Base-by-base conservation (phyloP, 352 stramenopile genomes). In the Pythium aquatile region DNA sequence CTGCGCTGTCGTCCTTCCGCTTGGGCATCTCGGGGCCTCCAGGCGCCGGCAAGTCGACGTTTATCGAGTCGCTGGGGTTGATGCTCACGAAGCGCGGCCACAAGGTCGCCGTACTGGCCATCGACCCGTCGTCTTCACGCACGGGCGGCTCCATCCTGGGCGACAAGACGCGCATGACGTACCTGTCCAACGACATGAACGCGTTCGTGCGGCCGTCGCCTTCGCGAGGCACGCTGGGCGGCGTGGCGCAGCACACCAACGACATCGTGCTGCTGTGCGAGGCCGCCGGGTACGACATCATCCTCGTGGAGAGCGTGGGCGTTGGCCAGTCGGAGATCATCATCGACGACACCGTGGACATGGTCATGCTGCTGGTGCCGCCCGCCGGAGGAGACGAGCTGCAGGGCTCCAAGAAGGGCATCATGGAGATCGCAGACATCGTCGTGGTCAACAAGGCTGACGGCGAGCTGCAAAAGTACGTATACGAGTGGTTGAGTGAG, bases 401-500 rank as follows among this genome's bases (percentile, higher is more conserved):
- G 30, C 97, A 99, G 75, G 97, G 94, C 16, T 91, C 91, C n/a
- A 99, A 99, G 78, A 99, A 99, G 63, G 97, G 97, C 14, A 99
- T 99, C 75, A 97, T 99, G 63, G 97, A 99, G 77, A 93, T 98
- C 46, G 96, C 96, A 8, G 96, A 99, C 69, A 83, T 99, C 24
- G 76, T 99, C 28, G 90, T 98, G 10, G 94, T 99, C 16, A 99
- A 99, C 75, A 99, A 99, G 74, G 93, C 96, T 3, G 97, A 99
- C 78, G 97, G 97, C 46, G 81, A 89, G 9, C 70, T 96, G 32
- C 76, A 77, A 61, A 78, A 44, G 78, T 88, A 47, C 39, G 68
- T 65, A 9, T 6, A 1, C 28, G 17, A 2, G 17, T 28, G 16
- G 1, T 28, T 30, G 39, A 9, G 29, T 55, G 6, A 32, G 7